A percentile compares a stretch with the other conserved stretches of the same genome.
phyloP scores from a whole-genome alignment of 805 yeast genomes.

The Saccharomycopsis microspora region DNA sequence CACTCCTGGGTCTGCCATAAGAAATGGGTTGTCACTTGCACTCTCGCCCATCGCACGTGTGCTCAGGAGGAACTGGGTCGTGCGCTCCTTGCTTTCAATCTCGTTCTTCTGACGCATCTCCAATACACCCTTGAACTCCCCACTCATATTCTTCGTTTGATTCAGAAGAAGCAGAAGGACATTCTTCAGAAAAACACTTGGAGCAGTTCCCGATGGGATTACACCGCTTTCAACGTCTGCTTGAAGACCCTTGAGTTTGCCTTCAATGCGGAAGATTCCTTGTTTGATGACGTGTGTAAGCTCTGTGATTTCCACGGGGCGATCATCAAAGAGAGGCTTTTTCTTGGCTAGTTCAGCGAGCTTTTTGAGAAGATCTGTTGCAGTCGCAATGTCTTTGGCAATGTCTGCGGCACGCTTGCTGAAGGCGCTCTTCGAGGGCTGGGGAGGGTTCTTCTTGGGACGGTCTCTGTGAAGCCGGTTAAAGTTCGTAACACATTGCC shows the following conservation, averaged over 20 bases:
- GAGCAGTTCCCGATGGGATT: constrained; percentile 15
- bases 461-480: constrained; percentile 40
- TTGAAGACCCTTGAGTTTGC: constrained; percentile 52
- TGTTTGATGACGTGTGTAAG: constrained; percentile 76
- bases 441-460: constrained; percentile 19
- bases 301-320: constrained; percentile 88
- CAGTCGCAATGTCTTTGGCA: constrained; percentile 81
- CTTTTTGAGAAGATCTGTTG: constrained; percentile 70
- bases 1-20: constrained; percentile 20
- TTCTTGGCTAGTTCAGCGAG: constrained; percentile 77
- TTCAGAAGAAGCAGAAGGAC: constrained; percentile 82
- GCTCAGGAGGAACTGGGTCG: constrained; percentile 67
- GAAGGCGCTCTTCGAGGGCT: constrained; percentile 45
- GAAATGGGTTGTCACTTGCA: constrained; percentile 26
- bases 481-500: constrained; percentile 76
- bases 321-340: constrained; percentile 87
- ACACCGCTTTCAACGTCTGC: constrained; percentile 31
- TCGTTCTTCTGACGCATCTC: constrained; percentile 81
- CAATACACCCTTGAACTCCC: constrained; percentile 82
- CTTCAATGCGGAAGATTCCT: constrained; percentile 73
- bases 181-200: constrained; percentile 63
- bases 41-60: constrained; percentile 14
- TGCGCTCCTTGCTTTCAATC: constrained; percentile 65
- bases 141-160: constrained; percentile 83
- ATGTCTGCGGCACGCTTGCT: constrained; percentile 63